Evolutionary conservation across 164 flowering plant genomes (phyloP), one percentile per base, ranked within the genome.

Genomic region (Piper longum): DNA sequence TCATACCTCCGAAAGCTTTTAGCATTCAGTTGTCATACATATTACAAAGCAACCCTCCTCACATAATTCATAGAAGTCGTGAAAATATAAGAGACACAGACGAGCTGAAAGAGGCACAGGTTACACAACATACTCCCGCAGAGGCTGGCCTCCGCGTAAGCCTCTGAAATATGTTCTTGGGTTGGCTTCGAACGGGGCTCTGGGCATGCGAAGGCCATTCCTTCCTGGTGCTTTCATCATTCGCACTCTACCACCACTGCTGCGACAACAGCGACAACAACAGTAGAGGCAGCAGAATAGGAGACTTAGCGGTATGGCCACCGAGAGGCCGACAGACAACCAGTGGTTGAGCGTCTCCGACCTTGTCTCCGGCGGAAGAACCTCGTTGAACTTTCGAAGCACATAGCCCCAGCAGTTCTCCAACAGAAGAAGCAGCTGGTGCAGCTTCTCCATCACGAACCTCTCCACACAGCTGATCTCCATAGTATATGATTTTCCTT

Each of bases 281-380:
- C 67, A 54, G 5, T 48, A 6, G 56, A 5, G 42, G 66, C 68
- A 56, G 44, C 59, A 43, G 16, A 66, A 4, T 9, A 73, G 55
- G 39, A 73, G 64, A 16, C 12, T 63, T 6, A 41, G 16, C 2
- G 66, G 19, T 63, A 63, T 36, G 16, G 41, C 61, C 41, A 64
- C 61, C n/a, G 41, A 16, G 11, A 57, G 54, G 9, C 60, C 40
- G 5, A 64, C 14, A 3, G 7, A 16, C 56, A 62, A 18, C 79
- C 68, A 76, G 60, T 71, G 73, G n/a, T 59, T 58, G 41, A 73
- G n/a, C 62, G 67, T 69, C n/a, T 61, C 69, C 6, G 12, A 64
- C 56, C 77, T 71, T 4, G 71, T 71, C 41, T 66, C 79, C 9
- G 73, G 73, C n/a, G 80, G 80, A 13, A 69, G 64, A 12, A 62